These are phyloP conservation scores for Hibiscus mutabilis DNA, from an alignment of 345 rosid genomes.

Conservation along the genomic window DNA sequence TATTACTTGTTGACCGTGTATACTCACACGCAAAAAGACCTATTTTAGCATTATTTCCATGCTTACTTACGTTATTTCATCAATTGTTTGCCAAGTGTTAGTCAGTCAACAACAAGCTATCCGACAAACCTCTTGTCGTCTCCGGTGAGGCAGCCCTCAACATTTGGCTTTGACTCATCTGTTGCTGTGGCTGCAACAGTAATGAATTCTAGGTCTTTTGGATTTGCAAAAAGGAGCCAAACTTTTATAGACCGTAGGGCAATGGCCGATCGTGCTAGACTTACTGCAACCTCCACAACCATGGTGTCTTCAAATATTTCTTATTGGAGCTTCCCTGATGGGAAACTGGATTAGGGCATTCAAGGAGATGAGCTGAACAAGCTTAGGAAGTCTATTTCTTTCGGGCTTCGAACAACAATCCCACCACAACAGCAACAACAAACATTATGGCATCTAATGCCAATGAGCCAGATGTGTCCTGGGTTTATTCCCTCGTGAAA, in stretches of 20 bases:
- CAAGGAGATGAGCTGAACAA: constrained; percentile 81
- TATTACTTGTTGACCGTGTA: no score
- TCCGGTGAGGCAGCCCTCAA: constrained; percentile 44
- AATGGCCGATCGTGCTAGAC: constrained; percentile 26
- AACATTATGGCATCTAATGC: constrained; percentile 19
- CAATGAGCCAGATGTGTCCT: constrained; percentile 83
- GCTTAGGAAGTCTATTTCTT: constrained; percentile 73
- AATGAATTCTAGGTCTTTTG: constrained; percentile 85
- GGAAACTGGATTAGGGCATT: constrained; percentile 82
- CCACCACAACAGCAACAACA: constrained; percentile 18
- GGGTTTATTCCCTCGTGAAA: constrained; percentile 82
- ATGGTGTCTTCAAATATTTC: constrained; percentile 52
- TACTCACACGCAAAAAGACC: no score
- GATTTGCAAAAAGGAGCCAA: constrained; percentile 78
- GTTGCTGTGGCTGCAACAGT: constrained; percentile 83
- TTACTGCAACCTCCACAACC: constrained; percentile 34
- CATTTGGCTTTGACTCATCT: constrained; percentile 68
- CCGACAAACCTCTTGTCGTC: constrained; percentile 43
- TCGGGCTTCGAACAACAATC: constrained; percentile 54
- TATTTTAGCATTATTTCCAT: no score
- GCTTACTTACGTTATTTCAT: no score
- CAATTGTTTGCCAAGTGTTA: no score
- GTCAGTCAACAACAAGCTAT: no score
- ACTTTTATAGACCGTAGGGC: constrained; percentile 75
- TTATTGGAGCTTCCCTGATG: constrained; percentile 72